Evolutionary conservation across 2,329 filamentous ascomycete genomes (phyloP), one percentile per base, ranked within the genome.

Genomic region (Magnaporthales sp.): DNA sequence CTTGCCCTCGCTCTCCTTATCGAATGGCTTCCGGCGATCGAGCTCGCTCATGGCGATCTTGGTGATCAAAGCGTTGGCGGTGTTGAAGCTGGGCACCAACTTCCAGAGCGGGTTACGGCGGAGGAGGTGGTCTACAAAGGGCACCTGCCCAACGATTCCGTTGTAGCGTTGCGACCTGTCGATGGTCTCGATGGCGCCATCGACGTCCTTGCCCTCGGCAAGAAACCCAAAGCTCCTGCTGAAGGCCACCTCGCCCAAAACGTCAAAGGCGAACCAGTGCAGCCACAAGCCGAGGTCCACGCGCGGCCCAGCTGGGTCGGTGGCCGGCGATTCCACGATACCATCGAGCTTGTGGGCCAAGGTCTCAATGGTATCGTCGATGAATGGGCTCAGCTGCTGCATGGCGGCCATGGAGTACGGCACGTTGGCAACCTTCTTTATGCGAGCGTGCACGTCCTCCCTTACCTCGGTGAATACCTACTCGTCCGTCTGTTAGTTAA

Each of bases 351-450:
- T 81, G 29, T 69, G 68, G 46, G 76, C 73, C 7, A 86, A 72
- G 27, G 81, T 70, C 68, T 82, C 78, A 65, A 84, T 80, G 19
- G 80, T 82, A 68, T 83, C 81, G 71, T 84, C 77, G 71, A 85
- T 83, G 66, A 82, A 83, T 13, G 80, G 80, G 66, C 77, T 77
- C 38, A 83, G 78, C 73, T 83, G 80, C 68, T 81, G 79, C 82
- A 84, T 84, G 8, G 80, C 80, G 0, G 80, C 78, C 82, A 84
- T 83, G 73, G 78, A 80, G 72, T 84, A 85, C 0, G 82, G 80
- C 46, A 81, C 79, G 63, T 81, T 82, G 69, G 80, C 80, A 4
- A 82, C 80, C 71, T 81, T 79, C 75, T 85, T 86, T 78, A 84
- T 85, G 68, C 79, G 77, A 0, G 82, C 82, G 72, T 86, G 84